These are phyloP conservation scores for Lactarius trivialis DNA, from an alignment of 768 basidiomycete species.

Conservation along the genomic window DNA sequence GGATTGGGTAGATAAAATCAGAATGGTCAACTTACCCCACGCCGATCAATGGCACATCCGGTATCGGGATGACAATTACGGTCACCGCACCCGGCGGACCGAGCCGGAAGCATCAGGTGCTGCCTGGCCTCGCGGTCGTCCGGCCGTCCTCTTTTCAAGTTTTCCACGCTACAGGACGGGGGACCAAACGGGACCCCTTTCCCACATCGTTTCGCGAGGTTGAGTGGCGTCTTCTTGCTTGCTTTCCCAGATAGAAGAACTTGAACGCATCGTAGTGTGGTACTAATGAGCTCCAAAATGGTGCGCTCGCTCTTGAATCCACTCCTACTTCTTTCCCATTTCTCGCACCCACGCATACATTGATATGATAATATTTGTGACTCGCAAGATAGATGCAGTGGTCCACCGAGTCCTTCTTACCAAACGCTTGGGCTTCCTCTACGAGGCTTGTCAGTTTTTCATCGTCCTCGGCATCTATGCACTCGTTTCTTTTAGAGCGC, in stretches of 20 bases:
- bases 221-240: constrained; percentile 1
- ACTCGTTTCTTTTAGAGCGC: constrained; percentile 33
- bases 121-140: background rate
- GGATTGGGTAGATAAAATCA: no score
- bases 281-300: background rate
- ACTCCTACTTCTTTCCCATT: background rate
- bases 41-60: constrained; percentile 2
- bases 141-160: background rate
- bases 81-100: no score
- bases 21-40: no score
- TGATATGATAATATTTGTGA: background rate
- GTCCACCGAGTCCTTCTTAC: background rate
- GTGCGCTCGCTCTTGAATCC: background rate
- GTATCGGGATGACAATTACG: background rate
- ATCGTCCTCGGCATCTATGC: constrained; percentile 45
- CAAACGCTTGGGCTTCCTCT: constrained; percentile 22
- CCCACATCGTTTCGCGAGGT: background rate
- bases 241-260: background rate
- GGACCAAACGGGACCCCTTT: background rate
- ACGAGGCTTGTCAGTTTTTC: constrained; percentile 28
- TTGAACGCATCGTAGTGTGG: background rate
- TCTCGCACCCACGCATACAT: background rate
- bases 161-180: background rate
- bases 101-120: no score
- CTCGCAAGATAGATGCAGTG: background rate